A percentile compares a stretch with the other conserved stretches of the same genome.
Conservation (phyloP, 140 eudicot species). For the Erigeron philadelphicus region DNA sequence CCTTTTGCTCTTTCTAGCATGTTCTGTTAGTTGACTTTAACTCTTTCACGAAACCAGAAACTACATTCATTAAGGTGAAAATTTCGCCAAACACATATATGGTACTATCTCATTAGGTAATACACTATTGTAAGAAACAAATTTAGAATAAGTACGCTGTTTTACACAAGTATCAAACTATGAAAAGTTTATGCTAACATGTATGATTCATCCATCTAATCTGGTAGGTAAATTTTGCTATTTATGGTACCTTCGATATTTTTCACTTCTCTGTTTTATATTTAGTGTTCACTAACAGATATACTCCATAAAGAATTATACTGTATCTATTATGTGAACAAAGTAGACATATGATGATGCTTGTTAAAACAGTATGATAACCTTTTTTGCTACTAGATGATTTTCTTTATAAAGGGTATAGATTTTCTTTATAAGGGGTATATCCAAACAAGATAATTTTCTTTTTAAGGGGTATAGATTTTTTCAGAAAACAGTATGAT, state of each 20-base stretch:
- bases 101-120: not conserved
- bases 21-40: not conserved
- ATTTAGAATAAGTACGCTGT: not conserved
- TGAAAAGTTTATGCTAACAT: not conserved
- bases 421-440: too few relatives aligned
- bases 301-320: too few relatives aligned
- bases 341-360: not conserved
- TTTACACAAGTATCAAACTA: slow-evolving; percentile 8
- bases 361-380: too few relatives aligned
- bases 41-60: not conserved
- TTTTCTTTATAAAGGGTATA: too few relatives aligned
- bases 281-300: not conserved
- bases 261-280: not conserved
- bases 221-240: not conserved
- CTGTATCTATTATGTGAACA: not conserved
- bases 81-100: not conserved
- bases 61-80: slow-evolving; percentile 19
- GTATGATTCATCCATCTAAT: not conserved
- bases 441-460: too few relatives aligned
- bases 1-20: slow-evolving; percentile 5
- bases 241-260: not conserved
- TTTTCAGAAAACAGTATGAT: too few relatives aligned
- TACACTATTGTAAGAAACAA: slow-evolving; percentile 14
- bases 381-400: too few relatives aligned
- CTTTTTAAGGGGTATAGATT: too few relatives aligned